Base-by-base conservation (phyloP, 1,139 yeast genomes). In the Lodderomyces beijingensis region DNA sequence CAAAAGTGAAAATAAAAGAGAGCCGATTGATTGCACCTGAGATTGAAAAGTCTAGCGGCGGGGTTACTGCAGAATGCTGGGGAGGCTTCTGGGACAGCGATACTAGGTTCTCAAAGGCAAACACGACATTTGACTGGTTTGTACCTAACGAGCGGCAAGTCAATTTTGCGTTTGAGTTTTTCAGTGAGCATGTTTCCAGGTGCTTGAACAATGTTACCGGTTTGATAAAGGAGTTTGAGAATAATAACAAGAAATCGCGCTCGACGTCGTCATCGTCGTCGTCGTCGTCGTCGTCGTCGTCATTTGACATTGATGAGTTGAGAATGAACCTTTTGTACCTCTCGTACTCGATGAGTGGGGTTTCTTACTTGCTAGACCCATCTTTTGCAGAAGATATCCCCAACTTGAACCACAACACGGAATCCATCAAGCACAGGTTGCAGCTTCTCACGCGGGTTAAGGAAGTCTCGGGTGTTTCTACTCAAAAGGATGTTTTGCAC, bases 301-400 rank as follows among this genome's bases (percentile, higher is more conserved):
- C 61, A 18, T 48, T 51, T 12, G 38, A 59, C 3, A 48, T 66
- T 3, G 85, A 79, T 44, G 74, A 66, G 13, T 52, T 84, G 16
- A 65, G 77, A 22, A 74, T 74, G 46, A 70, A 73, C 44, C 59
- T 83, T 42, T 57, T 79, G 29, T 74, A 72, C 37, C 52, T 84
- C 35, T 70, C 85, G 1, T 77, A 79, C 36, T 62, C 78, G 0
- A 50, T 83, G 2, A 78, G 94, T 33, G 96, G 96, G 16, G 65
- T 78, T n/a, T 73, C 95, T 15, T 67, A 74, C 34, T 58, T 89
- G 30, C 74, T 86, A 46, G 96, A 88, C 50, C 89, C 95, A 0
- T 64, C 69, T 0, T 69, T 65, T 38, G 69, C 66, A 32, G 73
- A 68, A 35, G 69, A 66, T 36, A 65, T 66, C 21, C 72, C 73